Evolutionary conservation across 495 filamentous ascomycete species (phyloP), one percentile per base, ranked within the genome.

Genomic region (Bryoglossum gracile): DNA sequence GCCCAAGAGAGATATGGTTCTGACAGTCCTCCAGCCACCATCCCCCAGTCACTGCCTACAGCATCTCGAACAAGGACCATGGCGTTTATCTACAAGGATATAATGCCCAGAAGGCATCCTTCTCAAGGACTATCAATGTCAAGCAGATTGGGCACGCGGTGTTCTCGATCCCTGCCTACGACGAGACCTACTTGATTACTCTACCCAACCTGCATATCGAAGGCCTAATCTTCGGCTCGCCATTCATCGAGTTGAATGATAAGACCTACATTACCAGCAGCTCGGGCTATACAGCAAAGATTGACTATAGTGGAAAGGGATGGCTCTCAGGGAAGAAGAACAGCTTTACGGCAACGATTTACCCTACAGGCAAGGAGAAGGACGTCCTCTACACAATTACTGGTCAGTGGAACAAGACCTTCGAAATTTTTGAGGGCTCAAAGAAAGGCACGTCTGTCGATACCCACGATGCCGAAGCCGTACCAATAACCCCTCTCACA

Each of bases 251-350:
- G 63, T 77, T 99, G 8, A 89, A 96, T 52, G 82, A 83, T 60
- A 72, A 73, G 34, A 86, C 85, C 48, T 87, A 83, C 64, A 99
- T 99, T 62, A 78, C 77, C 21, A 91, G 87, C 50, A 92, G 85
- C 24, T 83, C 82, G 3, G 92, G 92, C 54, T 97, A 83, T 67
- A 82, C 88, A 14, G 78, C 89, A 39, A 94, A 89, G 68, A 87
- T 97, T 55, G 86, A 94, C 65, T 99, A 94, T 68, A 86, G 79
- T 50, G 94, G 92, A 48, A 89, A 87, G 65, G 92, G 92, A 35
- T 99, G 90, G 91, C 53, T 99, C 26, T 86, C 84, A 48, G 94
- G 92, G 19, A 95, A 94, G 75, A 96, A 95, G 71, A 99, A 99
- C 73, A 86, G 75, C 42, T 90, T 97, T 66, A 82, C 72, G 10